Conservation (phyloP, 768 basidiomycete genomes). For the Amanita exitialis region DNA sequence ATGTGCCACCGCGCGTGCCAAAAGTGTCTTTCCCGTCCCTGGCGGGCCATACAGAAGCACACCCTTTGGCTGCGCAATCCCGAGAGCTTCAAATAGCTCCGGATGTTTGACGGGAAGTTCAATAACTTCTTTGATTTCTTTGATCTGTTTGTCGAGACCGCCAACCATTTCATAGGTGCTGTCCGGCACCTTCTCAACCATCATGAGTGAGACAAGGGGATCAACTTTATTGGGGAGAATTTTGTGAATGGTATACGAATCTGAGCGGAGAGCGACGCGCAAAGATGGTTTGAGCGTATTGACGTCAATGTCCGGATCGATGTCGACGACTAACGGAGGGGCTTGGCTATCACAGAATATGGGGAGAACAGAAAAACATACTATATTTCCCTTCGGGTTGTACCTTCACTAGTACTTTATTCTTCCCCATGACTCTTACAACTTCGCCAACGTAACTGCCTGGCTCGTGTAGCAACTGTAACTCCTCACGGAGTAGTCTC, state of each 20-base stretch:
- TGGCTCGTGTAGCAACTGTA: conserved; percentile 89
- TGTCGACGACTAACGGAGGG: conserved; percentile 69
- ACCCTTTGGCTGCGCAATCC: conserved; percentile 96
- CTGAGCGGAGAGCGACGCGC: conserved; percentile 92
- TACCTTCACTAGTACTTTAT: conserved; percentile 95
- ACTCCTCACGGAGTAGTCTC: conserved; percentile 80
- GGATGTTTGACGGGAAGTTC: conserved; percentile 97
- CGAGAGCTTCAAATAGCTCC: conserved; percentile 91
- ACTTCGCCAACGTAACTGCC: conserved; percentile 98
- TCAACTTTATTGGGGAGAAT: conserved; percentile 97
- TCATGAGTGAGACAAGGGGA: conserved; percentile 97
- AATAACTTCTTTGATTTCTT: conserved; percentile 96
- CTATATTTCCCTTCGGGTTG: conserved; percentile 99
- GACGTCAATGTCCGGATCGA: conserved; percentile 82
- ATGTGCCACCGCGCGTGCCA: conserved; percentile 93
- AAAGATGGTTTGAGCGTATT: conserved; percentile 71
- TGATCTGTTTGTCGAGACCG: conserved; percentile 97
- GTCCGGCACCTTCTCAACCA: conserved; percentile 99
- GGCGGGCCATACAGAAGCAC: conserved; percentile 94
- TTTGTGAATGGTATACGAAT: conserved; percentile 94
- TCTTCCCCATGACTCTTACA: conserved; percentile 99
- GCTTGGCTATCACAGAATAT: not conserved
- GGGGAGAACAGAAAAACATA: conserved; percentile 31
- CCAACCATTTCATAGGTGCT: conserved; percentile 99
- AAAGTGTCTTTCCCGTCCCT: conserved; percentile 91